A percentile compares a stretch with the other conserved stretches of the same genome.
These are phyloP conservation scores for Exserohilum turcica DNA, from an alignment of 2,329 filamentous ascomycete species.

Conservation along the genomic window DNA sequence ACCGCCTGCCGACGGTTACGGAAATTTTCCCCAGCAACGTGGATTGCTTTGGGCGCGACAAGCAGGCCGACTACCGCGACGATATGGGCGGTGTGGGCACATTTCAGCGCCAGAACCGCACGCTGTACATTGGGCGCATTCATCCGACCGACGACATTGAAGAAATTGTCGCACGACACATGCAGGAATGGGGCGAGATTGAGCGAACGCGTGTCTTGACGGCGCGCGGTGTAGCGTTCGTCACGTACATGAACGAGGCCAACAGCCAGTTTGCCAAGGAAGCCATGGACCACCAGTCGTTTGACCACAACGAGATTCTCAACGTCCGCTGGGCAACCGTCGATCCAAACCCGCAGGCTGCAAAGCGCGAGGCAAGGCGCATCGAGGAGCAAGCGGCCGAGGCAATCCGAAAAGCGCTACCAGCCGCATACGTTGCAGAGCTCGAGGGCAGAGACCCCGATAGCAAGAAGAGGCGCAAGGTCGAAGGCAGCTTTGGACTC, in stretches of 20 bases:
- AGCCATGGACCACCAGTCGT: slow-evolving; percentile 90
- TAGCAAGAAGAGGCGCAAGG: slow-evolving; percentile 83
- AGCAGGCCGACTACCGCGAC: slow-evolving; percentile 89
- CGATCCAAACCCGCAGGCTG: slow-evolving; percentile 92
- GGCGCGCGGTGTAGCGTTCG: slow-evolving; percentile 86
- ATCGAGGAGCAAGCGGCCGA: slow-evolving; percentile 97
- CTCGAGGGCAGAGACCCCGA: slow-evolving; percentile 90
- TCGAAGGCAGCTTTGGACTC: slow-evolving; percentile 83
- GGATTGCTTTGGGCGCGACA: slow-evolving; percentile 93
- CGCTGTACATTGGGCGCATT: slow-evolving; percentile 90
- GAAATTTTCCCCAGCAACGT: slow-evolving; percentile 93
- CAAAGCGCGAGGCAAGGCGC: slow-evolving; percentile 84
- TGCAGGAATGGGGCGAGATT: slow-evolving; percentile 94
- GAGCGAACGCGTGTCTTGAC: slow-evolving; percentile 89
- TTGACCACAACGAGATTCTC: slow-evolving; percentile 89
- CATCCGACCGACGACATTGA: slow-evolving; percentile 97
- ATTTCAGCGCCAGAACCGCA: slow-evolving; percentile 92
- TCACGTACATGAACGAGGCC: slow-evolving; percentile 88
- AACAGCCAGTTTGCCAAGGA: slow-evolving; percentile 62
- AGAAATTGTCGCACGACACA: slow-evolving; percentile 91
- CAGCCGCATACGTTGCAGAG: slow-evolving; percentile 88
- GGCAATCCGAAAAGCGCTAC: slow-evolving; percentile 84
- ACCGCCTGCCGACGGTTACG: slow-evolving; percentile 82
- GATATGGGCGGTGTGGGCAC: slow-evolving; percentile 97
- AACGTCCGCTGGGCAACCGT: slow-evolving; percentile 98